Evolutionary conservation across 768 basidiomycete genomes (phyloP).

Genomic region (Lyophyllum shimeji): DNA sequence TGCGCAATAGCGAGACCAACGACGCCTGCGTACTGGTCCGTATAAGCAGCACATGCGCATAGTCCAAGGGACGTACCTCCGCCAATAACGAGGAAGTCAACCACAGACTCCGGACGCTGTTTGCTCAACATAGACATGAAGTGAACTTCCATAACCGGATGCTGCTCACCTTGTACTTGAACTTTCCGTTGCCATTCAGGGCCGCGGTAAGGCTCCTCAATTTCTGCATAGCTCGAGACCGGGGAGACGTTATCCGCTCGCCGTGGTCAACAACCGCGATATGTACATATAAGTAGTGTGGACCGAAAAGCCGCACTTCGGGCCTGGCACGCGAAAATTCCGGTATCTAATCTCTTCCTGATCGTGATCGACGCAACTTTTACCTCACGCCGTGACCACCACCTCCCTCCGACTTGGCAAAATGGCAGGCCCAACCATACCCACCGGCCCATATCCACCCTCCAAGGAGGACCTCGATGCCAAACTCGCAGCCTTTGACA

Average conservation of each 20-base stretch:
- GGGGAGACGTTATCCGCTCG: too few species aligned
- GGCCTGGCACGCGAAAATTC: too few species aligned
- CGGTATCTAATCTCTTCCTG: conserved; percentile 1
- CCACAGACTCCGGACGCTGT: conserved; percentile 63
- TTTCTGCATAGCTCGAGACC: conserved; percentile 27
- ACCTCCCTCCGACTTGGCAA: neutral
- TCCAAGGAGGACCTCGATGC: conserved; percentile 33
- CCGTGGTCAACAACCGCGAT: too few species aligned
- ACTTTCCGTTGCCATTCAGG: conserved; percentile 59
- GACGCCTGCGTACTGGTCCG: conserved; percentile 47
- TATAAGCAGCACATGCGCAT: neutral
- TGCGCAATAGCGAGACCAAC: conserved; percentile 88
- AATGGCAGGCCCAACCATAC: conserved; percentile 20
- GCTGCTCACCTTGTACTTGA: conserved; percentile 56
- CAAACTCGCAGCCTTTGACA: conserved; percentile 51
- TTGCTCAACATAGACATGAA: neutral
- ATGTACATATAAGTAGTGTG: too few species aligned
- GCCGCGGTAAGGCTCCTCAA: conserved; percentile 56
- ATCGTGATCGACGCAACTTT: neutral
- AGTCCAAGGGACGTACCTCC: conserved; percentile 54
- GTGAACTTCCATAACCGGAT: neutral
- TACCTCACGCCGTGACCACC: neutral
- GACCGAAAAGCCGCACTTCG: too few species aligned
- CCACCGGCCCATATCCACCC: conserved; percentile 35
- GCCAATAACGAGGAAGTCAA: conserved; percentile 88